Conservation (phyloP, 108 stramenopile genomes). For the Stephanodiscus minutulus region DNA sequence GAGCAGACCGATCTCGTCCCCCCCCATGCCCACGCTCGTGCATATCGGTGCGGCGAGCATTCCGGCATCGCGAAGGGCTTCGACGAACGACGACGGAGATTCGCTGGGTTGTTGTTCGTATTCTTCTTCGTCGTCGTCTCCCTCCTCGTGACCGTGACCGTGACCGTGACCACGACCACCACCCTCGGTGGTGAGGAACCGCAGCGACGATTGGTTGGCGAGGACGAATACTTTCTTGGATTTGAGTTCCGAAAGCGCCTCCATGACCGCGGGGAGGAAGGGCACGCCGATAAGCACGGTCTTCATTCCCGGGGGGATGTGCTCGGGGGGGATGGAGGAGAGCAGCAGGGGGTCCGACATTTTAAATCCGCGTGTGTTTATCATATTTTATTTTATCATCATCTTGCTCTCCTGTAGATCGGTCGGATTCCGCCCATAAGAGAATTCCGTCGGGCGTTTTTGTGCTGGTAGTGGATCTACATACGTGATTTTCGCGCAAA, state of each 20-base stretch:
- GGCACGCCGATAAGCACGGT: conserved; percentile 31
- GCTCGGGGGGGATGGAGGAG: conserved; percentile 13
- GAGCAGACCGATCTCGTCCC: conserved; percentile 22
- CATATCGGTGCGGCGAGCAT: conserved; percentile 32
- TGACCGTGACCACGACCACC: background rate
- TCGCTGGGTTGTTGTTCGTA: no score
- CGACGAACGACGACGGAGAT: conserved; percentile 8
- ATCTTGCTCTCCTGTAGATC: no score
- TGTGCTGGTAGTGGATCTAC: no score
- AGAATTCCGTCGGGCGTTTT: no score
- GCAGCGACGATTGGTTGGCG: conserved; percentile 23
- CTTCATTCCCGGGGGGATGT: conserved; percentile 34
- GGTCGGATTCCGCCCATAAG: no score
- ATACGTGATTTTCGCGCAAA: no score
- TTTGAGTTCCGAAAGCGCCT: conserved; percentile 8
- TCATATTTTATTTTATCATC: no score
- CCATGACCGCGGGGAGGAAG: conserved; percentile 20
- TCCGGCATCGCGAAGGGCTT: conserved; percentile 7
- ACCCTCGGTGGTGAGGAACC: conserved; percentile 19
- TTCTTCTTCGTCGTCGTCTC: background rate
- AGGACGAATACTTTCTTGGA: conserved; percentile 28
- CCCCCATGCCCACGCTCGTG: conserved; percentile 40
- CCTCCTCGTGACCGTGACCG: background rate
- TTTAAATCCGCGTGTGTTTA: no score
- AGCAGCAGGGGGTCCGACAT: no score